Percentiles rank a stretch among this genome's conserved stretches.
Conservation (phyloP, 768 basidiomycete genomes). For the Leccinellum rugosiceps region DNA sequence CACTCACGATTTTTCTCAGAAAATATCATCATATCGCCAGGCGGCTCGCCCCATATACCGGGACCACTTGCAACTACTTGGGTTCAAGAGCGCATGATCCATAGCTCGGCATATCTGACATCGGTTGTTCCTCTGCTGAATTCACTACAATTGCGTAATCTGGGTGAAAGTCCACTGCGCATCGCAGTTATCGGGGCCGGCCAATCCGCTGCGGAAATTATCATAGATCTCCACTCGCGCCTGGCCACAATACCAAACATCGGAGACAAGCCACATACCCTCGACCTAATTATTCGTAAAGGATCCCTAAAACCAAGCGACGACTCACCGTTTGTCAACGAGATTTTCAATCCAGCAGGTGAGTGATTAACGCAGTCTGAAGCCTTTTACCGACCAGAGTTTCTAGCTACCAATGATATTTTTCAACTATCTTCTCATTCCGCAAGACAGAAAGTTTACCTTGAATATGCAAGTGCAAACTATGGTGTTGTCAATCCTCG, state of each 20-base stretch:
- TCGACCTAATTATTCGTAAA: slow-evolving; percentile 51
- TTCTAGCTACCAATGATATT: slow-evolving; percentile 39
- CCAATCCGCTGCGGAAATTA: slow-evolving; percentile 48
- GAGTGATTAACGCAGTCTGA: slow-evolving; percentile 12
- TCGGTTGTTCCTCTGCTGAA: slow-evolving; percentile 37
- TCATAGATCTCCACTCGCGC: slow-evolving; percentile 41
- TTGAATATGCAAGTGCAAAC: slow-evolving; percentile 49
- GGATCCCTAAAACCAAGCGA: slow-evolving; percentile 51
- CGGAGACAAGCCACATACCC: slow-evolving; percentile 30
- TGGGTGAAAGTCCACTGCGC: slow-evolving; percentile 30
- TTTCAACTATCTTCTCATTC: slow-evolving; percentile 37
- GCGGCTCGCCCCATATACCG: slow-evolving; percentile 46
- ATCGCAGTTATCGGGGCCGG: slow-evolving; percentile 48
- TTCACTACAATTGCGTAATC: slow-evolving; percentile 16
- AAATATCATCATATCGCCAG: slow-evolving; percentile 51
- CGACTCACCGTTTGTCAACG: slow-evolving; percentile 52
- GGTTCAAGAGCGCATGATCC: slow-evolving; percentile 36
- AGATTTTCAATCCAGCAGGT: slow-evolving; percentile 51
- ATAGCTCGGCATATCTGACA: slow-evolving; percentile 43
- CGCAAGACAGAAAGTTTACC: slow-evolving; percentile 33
- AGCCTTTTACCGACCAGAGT: neutral
- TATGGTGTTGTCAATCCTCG: slow-evolving; percentile 51
- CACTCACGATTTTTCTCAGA: slow-evolving; percentile 24
- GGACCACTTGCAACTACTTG: slow-evolving; percentile 30
- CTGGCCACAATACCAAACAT: slow-evolving; percentile 31